phyloP scores from a whole-genome alignment of 1,284 basidiomycete genomes.

The Cutaneotrichosporon dermatis region DNA sequence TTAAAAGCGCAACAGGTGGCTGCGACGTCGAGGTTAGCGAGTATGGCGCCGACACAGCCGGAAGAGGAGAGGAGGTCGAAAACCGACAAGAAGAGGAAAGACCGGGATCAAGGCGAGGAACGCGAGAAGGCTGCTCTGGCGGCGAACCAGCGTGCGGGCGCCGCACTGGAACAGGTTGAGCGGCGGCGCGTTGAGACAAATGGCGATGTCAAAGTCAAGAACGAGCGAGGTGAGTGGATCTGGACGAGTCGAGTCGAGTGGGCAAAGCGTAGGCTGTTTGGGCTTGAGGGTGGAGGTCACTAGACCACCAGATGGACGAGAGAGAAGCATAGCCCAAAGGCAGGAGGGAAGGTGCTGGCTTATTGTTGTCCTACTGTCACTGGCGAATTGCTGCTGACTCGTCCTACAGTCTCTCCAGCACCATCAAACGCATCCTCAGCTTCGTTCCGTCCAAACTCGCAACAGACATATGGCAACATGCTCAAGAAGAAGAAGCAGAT shows the following conservation, averaged over 20 bases:
- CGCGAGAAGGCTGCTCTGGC: conserved; percentile 54
- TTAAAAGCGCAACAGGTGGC: conserved; percentile 57
- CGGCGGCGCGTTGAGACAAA: conserved; percentile 13
- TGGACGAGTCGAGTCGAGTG: too few species aligned
- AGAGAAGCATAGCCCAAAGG: too few species aligned
- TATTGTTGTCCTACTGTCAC: too few species aligned
- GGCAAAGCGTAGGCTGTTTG: too few species aligned
- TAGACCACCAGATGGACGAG: too few species aligned
- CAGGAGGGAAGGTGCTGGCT: too few species aligned
- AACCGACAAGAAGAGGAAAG: conserved; percentile 63
- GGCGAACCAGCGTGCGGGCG: conserved; percentile 29
- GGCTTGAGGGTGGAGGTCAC: too few species aligned
- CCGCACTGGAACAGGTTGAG: conserved; percentile 36
- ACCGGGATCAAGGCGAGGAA: conserved; percentile 57
- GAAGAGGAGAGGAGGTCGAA: conserved; percentile 61
- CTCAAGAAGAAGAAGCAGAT: conserved; percentile 76
- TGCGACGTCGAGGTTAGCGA: conserved; percentile 59
- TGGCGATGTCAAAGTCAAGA: conserved; percentile 36
- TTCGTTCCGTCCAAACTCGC: conserved; percentile 25
- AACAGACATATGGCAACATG: conserved; percentile 42
- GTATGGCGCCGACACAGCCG: conserved; percentile 64
- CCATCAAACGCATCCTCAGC: conserved; percentile 39
- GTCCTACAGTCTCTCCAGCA: conserved; percentile 33
- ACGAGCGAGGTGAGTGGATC: conserved; percentile 29
- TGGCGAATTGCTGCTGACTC: conserved; percentile 8